These are phyloP conservation scores for Spathaspora sp. DNA, from an alignment of 1,139 yeast species.

Conservation along the genomic window DNA sequence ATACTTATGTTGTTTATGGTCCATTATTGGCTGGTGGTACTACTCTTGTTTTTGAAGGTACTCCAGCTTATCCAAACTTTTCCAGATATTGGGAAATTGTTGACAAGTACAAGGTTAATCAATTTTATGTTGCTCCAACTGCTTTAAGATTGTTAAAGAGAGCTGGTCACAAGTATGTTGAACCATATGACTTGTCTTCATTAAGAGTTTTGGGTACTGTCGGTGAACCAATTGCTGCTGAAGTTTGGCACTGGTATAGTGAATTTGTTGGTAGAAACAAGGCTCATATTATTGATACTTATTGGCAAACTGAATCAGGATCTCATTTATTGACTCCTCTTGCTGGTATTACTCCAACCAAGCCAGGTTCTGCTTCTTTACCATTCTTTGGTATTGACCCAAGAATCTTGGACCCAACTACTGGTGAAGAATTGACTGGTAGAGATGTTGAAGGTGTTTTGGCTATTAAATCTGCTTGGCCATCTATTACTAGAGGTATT, in stretches of 20 bases:
- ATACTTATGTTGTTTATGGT: conserved; percentile 79
- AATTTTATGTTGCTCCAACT: conserved; percentile 88
- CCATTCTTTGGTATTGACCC: conserved; percentile 78
- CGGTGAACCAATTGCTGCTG: conserved; percentile 92
- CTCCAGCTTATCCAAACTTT: conserved; percentile 80
- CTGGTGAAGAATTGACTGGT: conserved; percentile 64
- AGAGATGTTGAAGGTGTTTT: conserved; percentile 74
- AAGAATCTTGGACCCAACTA: conserved; percentile 66
- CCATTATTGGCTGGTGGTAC: conserved; percentile 79
- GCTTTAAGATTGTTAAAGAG: conserved; percentile 81
- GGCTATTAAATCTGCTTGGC: conserved; percentile 73
- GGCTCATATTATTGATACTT: conserved; percentile 75
- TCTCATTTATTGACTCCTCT: conserved; percentile 71
- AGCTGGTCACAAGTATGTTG: conserved; percentile 71
- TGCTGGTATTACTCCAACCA: conserved; percentile 73
- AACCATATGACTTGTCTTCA: conserved; percentile 62
- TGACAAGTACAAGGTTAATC: conserved; percentile 73
- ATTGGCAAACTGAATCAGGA: conserved; percentile 86
- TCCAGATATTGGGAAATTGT: conserved; percentile 85
- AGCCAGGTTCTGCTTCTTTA: conserved; percentile 77
- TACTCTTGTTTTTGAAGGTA: conserved; percentile 81
- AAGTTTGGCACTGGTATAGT: conserved; percentile 91
- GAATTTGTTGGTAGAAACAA: conserved; percentile 73
- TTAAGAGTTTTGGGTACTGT: conserved; percentile 79
- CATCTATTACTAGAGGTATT: conserved; percentile 75